Base-by-base conservation (phyloP, 176 grass and related monocot genomes). In the Paspalum notatum region DNA sequence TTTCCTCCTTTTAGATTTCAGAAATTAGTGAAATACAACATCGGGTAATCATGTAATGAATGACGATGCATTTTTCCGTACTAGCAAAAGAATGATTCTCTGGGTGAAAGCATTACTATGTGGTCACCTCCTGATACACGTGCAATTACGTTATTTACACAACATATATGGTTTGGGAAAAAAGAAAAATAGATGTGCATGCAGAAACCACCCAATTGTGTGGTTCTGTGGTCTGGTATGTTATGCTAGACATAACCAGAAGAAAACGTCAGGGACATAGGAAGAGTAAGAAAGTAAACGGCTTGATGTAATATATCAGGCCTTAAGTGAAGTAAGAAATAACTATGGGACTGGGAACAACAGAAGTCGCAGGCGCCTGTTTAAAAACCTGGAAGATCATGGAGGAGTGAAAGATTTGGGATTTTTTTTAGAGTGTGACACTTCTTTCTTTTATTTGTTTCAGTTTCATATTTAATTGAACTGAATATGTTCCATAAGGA, bases 51-150 rank as follows among this genome's bases (percentile, higher is more conserved):
- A 17, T 53, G 24, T 38, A 40, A 55, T 69, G 17, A 77, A 17
- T 1, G 6, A 26, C 51, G 20, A 50, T 68, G 5, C 32, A 42
- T 5, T 80, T 68, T n/a, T 78, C 83, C 12, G 16, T 11, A 41
- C 18, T 79, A 66, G 45, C 16, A 22, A 39, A 75, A 38, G 39
- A 62, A 68, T 63, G 45, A 12, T n/a, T 76, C 53, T 43, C 21
- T 9, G 24, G 18, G 25, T n/a, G 43, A 57, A 22, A 13, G 51
- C 58, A 58, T 56, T 9, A 48, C 37, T 26, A 60, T 26, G 0
- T 73, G 9, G 26, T 6, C 24, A 20, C 22, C 9, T 61, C 3
- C 38, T 55, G 22, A 37, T 56, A 24, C 22, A 55, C 20, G 15
- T 38, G 10, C 24, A 27, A 14, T 13, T 26, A 50, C 68, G 52